Conservation (phyloP, 306 rosid genomes). For the Malus fusca region DNA sequence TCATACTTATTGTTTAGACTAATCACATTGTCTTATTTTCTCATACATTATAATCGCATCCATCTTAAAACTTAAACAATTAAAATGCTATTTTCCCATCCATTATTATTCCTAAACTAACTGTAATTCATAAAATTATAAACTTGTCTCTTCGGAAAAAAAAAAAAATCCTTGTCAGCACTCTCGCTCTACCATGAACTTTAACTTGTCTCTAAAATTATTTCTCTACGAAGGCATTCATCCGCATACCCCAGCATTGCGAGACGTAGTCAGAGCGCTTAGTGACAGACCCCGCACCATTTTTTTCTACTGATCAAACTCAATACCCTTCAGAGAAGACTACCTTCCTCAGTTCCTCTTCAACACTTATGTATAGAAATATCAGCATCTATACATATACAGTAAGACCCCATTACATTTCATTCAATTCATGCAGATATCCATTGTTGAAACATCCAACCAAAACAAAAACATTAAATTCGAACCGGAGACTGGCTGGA, state of each 20-base stretch:
- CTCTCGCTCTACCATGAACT: slow-evolving; percentile 70
- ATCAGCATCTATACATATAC: slow-evolving; percentile 1
- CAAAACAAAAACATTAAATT: background rate
- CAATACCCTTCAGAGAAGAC: background rate
- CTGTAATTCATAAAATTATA: too few species aligned
- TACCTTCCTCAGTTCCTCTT: background rate
- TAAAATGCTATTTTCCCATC: too few species aligned
- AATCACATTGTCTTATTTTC: too few species aligned
- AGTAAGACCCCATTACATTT: background rate
- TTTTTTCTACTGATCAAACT: background rate
- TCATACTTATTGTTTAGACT: too few species aligned
- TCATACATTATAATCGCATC: too few species aligned
- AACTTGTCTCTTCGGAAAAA: slow-evolving; percentile 30
- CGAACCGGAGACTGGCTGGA: slow-evolving; percentile 9
- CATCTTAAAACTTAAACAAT: too few species aligned
- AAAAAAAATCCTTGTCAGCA: slow-evolving; percentile 80
- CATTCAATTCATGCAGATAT: background rate
- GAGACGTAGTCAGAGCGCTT: slow-evolving; percentile 45
- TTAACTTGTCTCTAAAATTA: slow-evolving; percentile 26
- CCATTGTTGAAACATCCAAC: background rate
- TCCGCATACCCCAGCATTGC: slow-evolving; percentile 36
- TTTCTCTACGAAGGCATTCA: slow-evolving; percentile 32
- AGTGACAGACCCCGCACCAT: slow-evolving; percentile 61
- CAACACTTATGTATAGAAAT: background rate
- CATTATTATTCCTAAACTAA: too few species aligned